phyloP scores from a whole-genome alignment of 202 grass and related monocot genomes.

The Miscanthus sacchariflorus region DNA sequence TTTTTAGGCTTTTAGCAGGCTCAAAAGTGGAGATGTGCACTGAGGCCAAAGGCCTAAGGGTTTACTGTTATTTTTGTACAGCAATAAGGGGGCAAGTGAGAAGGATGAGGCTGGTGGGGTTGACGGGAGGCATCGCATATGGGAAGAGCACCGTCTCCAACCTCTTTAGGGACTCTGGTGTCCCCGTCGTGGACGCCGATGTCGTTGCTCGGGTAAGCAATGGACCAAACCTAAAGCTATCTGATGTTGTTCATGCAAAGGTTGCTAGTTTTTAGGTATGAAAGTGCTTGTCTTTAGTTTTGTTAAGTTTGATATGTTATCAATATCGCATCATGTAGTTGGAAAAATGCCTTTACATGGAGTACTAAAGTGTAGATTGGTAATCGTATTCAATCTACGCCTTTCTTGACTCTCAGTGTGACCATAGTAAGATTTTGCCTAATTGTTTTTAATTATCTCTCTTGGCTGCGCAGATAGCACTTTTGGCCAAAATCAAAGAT shows the following conservation, averaged over 20 bases:
- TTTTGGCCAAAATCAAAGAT: not conserved
- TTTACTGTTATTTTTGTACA: not conserved
- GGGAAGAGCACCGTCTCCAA: constrained; percentile 83
- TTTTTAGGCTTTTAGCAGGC: not conserved
- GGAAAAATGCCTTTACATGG: not conserved
- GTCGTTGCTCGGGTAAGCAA: constrained; percentile 61
- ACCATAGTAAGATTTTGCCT: not conserved
- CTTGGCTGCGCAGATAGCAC: not conserved
- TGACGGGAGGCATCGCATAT: constrained; percentile 75
- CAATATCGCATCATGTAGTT: not conserved
- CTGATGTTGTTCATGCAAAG: not conserved
- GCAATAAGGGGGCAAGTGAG: not conserved
- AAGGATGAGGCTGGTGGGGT: constrained; percentile 78
- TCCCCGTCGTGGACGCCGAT: constrained; percentile 80
- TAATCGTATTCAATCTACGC: not conserved
- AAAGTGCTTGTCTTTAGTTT: not conserved
- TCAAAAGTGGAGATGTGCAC: not conserved
- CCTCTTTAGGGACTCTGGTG: constrained; percentile 68
- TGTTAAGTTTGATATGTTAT: not conserved
- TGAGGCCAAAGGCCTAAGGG: not conserved
- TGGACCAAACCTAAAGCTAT: not conserved
- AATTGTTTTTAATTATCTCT: not conserved
- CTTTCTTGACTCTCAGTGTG: not conserved
- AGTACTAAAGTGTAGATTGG: not conserved
- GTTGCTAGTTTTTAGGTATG: not conserved